Conservation (phyloP, 495 filamentous ascomycete species). For the Daldinia grandis region DNA sequence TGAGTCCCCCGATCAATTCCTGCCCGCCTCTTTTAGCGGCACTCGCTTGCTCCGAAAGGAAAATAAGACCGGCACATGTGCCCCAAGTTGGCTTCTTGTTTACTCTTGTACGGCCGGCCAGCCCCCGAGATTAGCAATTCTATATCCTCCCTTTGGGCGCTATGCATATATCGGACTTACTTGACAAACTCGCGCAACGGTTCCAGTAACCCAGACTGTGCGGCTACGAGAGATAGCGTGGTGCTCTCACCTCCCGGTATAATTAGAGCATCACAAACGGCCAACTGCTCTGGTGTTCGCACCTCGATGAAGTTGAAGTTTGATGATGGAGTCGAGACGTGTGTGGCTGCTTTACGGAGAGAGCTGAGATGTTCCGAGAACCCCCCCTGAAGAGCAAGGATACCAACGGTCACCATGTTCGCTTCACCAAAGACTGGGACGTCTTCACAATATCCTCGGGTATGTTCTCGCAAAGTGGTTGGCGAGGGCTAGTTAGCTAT, state of each 20-base stretch:
- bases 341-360: constrained; percentile 69
- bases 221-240: constrained; percentile 88
- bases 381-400: constrained; percentile 92
- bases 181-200: constrained; percentile 93
- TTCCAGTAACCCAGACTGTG: constrained; percentile 79
- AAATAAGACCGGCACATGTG: constrained; percentile 92
- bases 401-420: constrained; percentile 71
- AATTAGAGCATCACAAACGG: constrained; percentile 80
- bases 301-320: constrained; percentile 76
- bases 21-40: constrained; percentile 90
- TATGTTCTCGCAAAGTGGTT: neutral
- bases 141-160: neutral
- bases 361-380: constrained; percentile 88
- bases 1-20: constrained; percentile 90
- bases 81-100: constrained; percentile 89
- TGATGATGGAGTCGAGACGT: constrained; percentile 36
- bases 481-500: neutral
- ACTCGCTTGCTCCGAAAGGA: constrained; percentile 89
- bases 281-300: constrained; percentile 75
- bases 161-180: constrained; percentile 56
- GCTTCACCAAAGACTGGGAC: neutral
- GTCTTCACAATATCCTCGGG: neutral
- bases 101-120: constrained; percentile 48
- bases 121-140: constrained; percentile 21
- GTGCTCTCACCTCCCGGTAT: constrained; percentile 96